Conservation (phyloP, 192 early-diverging fungal species). For the Umbelopsis isabellina region DNA sequence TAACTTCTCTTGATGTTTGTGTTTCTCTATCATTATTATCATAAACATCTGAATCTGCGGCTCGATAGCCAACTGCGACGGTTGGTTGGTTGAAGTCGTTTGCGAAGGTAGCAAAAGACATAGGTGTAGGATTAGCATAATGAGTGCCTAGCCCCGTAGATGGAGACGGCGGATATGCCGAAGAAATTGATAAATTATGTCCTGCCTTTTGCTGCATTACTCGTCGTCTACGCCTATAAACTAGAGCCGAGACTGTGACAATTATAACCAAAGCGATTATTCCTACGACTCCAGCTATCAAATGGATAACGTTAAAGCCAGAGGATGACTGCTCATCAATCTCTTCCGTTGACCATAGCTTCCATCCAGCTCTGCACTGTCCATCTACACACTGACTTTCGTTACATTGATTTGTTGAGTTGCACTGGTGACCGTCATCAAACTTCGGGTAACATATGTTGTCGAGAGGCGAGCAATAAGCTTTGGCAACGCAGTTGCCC, state of each 20-base stretch:
- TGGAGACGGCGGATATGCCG: background rate
- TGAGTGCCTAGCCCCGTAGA: background rate
- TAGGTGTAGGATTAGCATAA: background rate
- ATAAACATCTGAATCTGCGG: background rate
- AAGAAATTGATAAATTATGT: background rate
- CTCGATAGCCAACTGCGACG: background rate
- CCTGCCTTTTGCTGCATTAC: background rate
- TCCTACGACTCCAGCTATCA: constrained; percentile 25
- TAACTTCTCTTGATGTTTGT: background rate
- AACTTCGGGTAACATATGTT: background rate
- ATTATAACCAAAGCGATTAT: background rate
- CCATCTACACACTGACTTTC: constrained; percentile 14
- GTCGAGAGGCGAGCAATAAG: constrained; percentile 5
- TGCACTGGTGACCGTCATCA: background rate
- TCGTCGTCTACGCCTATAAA: constrained; percentile 17
- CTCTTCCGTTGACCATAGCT: background rate
- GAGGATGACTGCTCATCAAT: background rate
- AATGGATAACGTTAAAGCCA: constrained; percentile 25
- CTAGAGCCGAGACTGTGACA: background rate
- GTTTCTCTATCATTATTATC: background rate
- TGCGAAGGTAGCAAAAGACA: constrained; percentile 3
- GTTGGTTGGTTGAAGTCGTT: constrained; percentile 4
- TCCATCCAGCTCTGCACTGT: background rate
- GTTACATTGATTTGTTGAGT: constrained; percentile 9
- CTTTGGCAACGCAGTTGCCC: constrained; percentile 5